Conservation (phyloP, 1,284 basidiomycete genomes). For the Flammula alnicola region DNA sequence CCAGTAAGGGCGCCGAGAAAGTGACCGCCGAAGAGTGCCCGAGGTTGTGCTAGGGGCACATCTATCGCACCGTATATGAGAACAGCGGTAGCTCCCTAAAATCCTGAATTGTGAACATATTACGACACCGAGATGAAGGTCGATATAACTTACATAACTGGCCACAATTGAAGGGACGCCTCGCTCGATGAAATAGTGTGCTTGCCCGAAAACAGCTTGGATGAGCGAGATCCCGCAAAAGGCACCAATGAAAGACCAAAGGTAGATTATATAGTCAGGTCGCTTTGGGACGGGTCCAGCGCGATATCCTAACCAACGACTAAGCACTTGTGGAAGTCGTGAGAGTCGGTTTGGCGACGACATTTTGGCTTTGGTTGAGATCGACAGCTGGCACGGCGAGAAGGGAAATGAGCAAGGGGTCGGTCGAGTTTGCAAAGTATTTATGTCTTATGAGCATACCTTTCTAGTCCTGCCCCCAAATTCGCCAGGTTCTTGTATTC, state of each 20-base stretch:
- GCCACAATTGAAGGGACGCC: slow-evolving; percentile 55
- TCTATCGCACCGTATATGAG: slow-evolving; percentile 64
- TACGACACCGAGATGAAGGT: not conserved
- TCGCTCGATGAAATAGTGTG: slow-evolving; percentile 51
- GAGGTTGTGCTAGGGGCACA: slow-evolving; percentile 62
- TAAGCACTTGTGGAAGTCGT: slow-evolving; percentile 42
- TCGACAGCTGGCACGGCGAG: no score
- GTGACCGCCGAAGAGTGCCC: slow-evolving; percentile 61
- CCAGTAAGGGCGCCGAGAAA: slow-evolving; percentile 58
- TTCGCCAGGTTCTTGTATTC: no score
- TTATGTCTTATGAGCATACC: no score
- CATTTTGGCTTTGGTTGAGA: not conserved
- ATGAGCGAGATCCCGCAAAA: slow-evolving; percentile 62
- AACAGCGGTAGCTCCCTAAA: slow-evolving; percentile 66
- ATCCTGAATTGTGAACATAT: not conserved
- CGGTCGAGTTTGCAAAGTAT: no score
- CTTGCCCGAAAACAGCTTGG: slow-evolving; percentile 56
- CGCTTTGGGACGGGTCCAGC: slow-evolving; percentile 36
- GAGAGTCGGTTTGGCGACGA: slow-evolving; percentile 33
- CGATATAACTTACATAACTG: slow-evolving; percentile 45
- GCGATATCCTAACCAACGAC: slow-evolving; percentile 52
- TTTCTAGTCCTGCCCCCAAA: no score
- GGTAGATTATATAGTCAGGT: slow-evolving; percentile 41
- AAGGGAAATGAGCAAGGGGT: no score
- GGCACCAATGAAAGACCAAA: slow-evolving; percentile 55